phyloP scores from a whole-genome alignment of 371 early-diverging fungal species.

The Modicella reniformis region DNA sequence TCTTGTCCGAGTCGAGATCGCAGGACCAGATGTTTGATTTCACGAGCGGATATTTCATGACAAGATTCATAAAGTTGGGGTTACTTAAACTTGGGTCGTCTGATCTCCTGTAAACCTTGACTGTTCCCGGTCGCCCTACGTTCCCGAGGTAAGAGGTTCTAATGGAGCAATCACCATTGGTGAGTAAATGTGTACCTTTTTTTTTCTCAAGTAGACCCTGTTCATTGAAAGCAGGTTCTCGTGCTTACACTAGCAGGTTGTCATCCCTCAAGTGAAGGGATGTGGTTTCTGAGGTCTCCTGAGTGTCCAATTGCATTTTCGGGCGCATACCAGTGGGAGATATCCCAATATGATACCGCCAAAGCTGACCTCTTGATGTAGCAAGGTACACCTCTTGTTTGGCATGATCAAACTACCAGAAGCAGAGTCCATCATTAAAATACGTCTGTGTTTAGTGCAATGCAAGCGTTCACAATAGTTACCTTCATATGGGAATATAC shows the following conservation, averaged over 20 bases:
- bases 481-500: slow-evolving; percentile 26
- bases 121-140: slow-evolving; percentile 28
- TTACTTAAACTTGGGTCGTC: neutral
- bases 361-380: slow-evolving; percentile 19
- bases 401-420: slow-evolving; percentile 21
- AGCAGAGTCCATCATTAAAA: neutral
- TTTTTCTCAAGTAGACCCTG: neutral
- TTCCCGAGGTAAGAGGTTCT: slow-evolving; percentile 42
- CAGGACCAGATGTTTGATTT: slow-evolving; percentile 46
- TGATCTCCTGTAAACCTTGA: slow-evolving; percentile 13
- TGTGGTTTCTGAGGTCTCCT: slow-evolving; percentile 22
- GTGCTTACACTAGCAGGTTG: slow-evolving; percentile 34
- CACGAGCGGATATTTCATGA: slow-evolving; percentile 12
- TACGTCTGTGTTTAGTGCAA: neutral
- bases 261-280: slow-evolving; percentile 39
- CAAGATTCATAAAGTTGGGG: neutral
- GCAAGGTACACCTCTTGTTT: slow-evolving; percentile 31
- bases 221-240: neutral
- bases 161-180: neutral
- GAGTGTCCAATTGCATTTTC: neutral
- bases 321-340: neutral
- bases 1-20: slow-evolving; percentile 11
- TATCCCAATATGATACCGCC: slow-evolving; percentile 12
- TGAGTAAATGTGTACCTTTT: neutral
- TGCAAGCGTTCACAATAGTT: neutral